Conservation (phyloP, 805 yeast species). For the Kuraishia ogatae region DNA sequence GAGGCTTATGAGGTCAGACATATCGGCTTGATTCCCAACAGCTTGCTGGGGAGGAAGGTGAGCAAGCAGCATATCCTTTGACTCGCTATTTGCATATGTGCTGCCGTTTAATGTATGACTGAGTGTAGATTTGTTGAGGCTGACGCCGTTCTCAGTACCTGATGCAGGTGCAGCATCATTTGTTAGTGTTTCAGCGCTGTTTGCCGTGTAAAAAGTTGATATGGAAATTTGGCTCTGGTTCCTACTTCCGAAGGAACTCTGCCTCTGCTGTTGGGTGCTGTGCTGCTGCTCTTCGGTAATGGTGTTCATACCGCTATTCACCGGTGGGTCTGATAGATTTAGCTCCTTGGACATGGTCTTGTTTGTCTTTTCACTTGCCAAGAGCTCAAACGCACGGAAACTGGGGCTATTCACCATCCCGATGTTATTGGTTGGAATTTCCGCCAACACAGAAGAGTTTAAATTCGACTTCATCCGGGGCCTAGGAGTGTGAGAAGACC, state of each 20-base stretch:
- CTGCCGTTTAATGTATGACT: background rate
- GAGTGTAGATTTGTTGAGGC: background rate
- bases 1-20: constrained; percentile 2
- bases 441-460: constrained; percentile 6
- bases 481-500: constrained; percentile 2
- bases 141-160: background rate
- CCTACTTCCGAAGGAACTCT: background rate
- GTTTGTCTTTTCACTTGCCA: constrained; percentile 17
- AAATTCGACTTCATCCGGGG: background rate
- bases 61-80: background rate
- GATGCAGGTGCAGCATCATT: background rate
- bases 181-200: background rate
- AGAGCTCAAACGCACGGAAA: constrained; percentile 23
- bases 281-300: background rate
- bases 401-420: constrained; percentile 28
- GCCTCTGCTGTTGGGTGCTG: background rate
- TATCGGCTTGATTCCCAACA: background rate
- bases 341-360: background rate
- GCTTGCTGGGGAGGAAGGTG: background rate
- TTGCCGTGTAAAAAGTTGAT: constrained; percentile 21
- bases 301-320: background rate
- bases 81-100: background rate
- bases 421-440: constrained; percentile 20
- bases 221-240: constrained; percentile 11
- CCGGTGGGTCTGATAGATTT: no score